Evolutionary conservation across 441 rosid species (phyloP), one percentile per base, ranked within the genome.

Genomic region (Pelargonium citronellum): DNA sequence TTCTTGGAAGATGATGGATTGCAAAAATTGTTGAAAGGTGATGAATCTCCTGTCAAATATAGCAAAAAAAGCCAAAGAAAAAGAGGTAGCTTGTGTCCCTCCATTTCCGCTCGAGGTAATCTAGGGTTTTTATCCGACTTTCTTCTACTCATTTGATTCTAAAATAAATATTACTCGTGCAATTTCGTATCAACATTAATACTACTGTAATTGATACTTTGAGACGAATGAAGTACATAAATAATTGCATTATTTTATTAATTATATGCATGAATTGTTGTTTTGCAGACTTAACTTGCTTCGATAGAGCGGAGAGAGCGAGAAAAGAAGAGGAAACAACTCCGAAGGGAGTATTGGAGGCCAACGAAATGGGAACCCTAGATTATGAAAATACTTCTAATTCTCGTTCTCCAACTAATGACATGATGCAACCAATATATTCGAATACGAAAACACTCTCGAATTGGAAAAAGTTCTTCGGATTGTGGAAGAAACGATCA

Each of bases 301-400:
- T 75, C n/a, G 81, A 82, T 9, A 44, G n/a, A n/a, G 5, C 71
- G 65, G 89, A 85, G 58, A 84, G 75, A 55, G 87, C 83, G 79
- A 82, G 66, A 73, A 71, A 68, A 30, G 83, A 83, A 22, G 58
- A 51, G 7, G 78, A 72, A 73, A 61, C 73, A 27, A 87, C 97
- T 71, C 96, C 98, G 0, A 81, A 81, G 77, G 92, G 91, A 77
- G 80, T 89, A 27, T 43, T 91, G 69, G 98, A 91, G 66, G 91
- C 89, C 27, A 80, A 87, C 73, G 61, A 87, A 41, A 62, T 69
- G 55, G 79, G 69, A 51, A 51, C 58, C 43, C 66, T 73, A 49
- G 86, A 77, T 37, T 37, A 71, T 11, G 73, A 67, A 16, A 57
- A 9, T 44, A 44, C 12, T 44, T 8, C 2, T 7, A 12, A 44